Percentiles rank a stretch among this genome's conserved stretches.
Conservation (phyloP, 2,329 filamentous ascomycete genomes). For the Dothideomycetes sp. region DNA sequence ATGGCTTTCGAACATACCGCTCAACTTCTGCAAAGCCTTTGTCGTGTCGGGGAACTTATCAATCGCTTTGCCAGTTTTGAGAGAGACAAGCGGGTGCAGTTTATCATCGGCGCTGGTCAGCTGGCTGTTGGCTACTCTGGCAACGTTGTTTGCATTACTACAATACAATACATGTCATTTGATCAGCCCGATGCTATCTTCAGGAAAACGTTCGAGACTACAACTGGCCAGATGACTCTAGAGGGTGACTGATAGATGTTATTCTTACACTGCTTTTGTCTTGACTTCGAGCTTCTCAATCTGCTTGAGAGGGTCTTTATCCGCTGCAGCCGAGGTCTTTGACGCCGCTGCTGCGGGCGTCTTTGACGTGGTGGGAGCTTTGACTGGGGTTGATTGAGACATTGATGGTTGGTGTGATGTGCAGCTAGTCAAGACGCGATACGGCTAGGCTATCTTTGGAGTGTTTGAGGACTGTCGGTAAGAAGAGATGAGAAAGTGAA, state of each 20-base stretch:
- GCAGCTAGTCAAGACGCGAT: no score
- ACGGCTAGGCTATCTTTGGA: conserved; percentile 5
- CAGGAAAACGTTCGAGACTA: not conserved
- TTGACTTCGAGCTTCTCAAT: conserved; percentile 23
- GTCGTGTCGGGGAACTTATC: conserved; percentile 25
- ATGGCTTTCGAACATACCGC: conserved; percentile 17
- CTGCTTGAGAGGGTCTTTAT: conserved; percentile 20
- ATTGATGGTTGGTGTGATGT: not conserved
- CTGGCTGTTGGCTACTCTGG: conserved; percentile 26
- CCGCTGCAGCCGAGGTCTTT: not conserved
- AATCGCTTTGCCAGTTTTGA: conserved; percentile 25
- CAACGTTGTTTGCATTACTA: conserved; percentile 25
- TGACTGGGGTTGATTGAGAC: conserved; percentile 11
- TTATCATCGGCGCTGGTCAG: conserved; percentile 23
- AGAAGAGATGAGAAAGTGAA: not conserved
- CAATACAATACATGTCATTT: not conserved
- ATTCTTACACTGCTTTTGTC: conserved; percentile 22
- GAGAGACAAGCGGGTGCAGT: conserved; percentile 21
- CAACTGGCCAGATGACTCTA: not conserved
- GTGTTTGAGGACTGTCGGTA: not conserved
- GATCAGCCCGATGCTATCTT: not conserved
- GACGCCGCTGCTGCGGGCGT: conserved; percentile 13
- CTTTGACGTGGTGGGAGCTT: conserved; percentile 8
- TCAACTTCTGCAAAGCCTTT: conserved; percentile 23
- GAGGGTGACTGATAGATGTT: not conserved